phyloP scores from a whole-genome alignment of 1,284 basidiomycete genomes.

The Ceratobasidium sp. region DNA sequence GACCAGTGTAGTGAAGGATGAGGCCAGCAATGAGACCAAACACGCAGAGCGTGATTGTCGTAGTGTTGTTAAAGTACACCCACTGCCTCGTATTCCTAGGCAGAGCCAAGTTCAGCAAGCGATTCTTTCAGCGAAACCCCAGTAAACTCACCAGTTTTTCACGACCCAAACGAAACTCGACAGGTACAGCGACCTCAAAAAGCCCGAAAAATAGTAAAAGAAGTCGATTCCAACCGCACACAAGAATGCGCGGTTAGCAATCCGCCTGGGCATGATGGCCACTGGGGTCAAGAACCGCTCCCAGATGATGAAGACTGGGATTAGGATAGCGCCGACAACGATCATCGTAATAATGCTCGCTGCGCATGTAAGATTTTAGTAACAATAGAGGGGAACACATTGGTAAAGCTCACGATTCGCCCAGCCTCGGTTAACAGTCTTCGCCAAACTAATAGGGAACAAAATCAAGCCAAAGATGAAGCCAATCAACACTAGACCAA shows the following conservation, averaged over 20 bases:
- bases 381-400: not conserved
- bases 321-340: constrained; percentile 55
- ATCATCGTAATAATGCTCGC: constrained; percentile 59
- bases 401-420: constrained; percentile 52
- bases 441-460: constrained; percentile 55
- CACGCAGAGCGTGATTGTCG: constrained; percentile 54
- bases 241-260: constrained; percentile 63
- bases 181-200: constrained; percentile 68
- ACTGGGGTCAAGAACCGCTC: constrained; percentile 55
- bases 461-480: constrained; percentile 56
- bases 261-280: constrained; percentile 56
- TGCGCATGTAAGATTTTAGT: constrained; percentile 19
- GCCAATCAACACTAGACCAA: constrained; percentile 56
- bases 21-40: constrained; percentile 58
- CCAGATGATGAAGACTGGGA: constrained; percentile 55
- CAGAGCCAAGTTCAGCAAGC: not conserved
- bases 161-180: constrained; percentile 71
- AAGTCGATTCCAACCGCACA: constrained; percentile 72
- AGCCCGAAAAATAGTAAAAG: constrained; percentile 72
- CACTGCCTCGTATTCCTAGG: constrained; percentile 47
- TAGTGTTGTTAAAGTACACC: constrained; percentile 50
- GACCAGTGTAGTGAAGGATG: constrained; percentile 56
- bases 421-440: constrained; percentile 54
- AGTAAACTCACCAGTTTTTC: constrained; percentile 60
- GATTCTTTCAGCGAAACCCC: not conserved